These are phyloP conservation scores for Yamadazyma ubonensis DNA, from an alignment of 805 yeast species.

Conservation along the genomic window DNA sequence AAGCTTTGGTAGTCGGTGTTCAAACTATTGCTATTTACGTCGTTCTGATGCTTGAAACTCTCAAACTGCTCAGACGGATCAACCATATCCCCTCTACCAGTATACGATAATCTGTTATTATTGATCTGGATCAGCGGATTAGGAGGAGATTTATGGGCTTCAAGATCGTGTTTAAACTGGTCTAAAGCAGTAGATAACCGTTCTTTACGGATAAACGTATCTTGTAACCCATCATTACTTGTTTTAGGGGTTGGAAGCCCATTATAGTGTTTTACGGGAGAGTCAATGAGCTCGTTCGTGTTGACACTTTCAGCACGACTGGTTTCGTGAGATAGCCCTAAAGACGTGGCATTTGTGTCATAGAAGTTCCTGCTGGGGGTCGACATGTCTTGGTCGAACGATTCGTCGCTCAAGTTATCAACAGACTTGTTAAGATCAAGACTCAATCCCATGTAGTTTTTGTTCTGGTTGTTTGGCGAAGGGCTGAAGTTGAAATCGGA, in stretches of 20 bases:
- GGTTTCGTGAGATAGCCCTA: constrained; percentile 7
- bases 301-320: constrained; percentile 13
- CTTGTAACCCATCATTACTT: not conserved
- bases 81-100: constrained; percentile 8
- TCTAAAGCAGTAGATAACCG: constrained; percentile 29
- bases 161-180: constrained; percentile 28
- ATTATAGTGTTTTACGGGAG: constrained; percentile 11
- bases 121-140: constrained; percentile 8
- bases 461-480: constrained; percentile 11
- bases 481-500: constrained; percentile 20
- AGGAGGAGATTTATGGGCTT: constrained; percentile 11
- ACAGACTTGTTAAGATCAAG: constrained; percentile 16
- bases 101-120: constrained; percentile 12
- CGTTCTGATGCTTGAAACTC: constrained; percentile 10
- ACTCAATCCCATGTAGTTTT: constrained; percentile 25
- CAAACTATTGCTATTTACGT: constrained; percentile 15
- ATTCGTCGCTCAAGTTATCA: constrained; percentile 4
- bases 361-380: constrained; percentile 2
- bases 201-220: constrained; percentile 4
- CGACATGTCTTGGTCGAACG: constrained; percentile 7
- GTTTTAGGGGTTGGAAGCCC: constrained; percentile 12
- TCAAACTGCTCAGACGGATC: constrained; percentile 19
- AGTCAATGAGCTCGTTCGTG: constrained; percentile 15
- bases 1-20: constrained; percentile 29
- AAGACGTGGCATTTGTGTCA: constrained; percentile 14